Conservation (phyloP, 352 stramenopile species). For the Phytopythium ostracodes region DNA sequence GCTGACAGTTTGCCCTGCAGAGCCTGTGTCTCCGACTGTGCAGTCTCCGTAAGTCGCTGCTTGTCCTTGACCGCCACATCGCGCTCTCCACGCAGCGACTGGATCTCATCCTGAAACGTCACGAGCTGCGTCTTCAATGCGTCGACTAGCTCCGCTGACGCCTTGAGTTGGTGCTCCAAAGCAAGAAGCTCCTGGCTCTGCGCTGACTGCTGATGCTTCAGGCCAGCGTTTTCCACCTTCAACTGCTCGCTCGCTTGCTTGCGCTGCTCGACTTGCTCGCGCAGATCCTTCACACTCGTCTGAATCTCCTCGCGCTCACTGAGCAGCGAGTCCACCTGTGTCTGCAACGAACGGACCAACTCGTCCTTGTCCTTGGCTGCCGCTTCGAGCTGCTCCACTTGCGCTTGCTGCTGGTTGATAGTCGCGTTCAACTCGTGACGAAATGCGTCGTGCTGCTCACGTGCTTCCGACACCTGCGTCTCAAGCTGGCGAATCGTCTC, state of each 20-base stretch:
- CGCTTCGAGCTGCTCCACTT: constrained; percentile 12
- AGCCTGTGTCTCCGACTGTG: constrained; percentile 11
- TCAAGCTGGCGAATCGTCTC: neutral
- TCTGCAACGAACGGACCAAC: constrained; percentile 46
- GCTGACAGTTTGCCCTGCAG: constrained; percentile 7
- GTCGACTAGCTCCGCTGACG: constrained; percentile 13
- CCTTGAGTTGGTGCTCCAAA: neutral
- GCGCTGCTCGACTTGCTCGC: constrained; percentile 37
- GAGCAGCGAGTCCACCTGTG: constrained; percentile 61
- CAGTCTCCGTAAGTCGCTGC: constrained; percentile 7
- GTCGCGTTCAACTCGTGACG: constrained; percentile 6
- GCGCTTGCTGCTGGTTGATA: constrained; percentile 11
- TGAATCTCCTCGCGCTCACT: constrained; percentile 58
- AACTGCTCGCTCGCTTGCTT: constrained; percentile 22
- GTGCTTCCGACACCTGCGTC: neutral
- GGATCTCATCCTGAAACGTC: constrained; percentile 20
- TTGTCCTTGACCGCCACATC: constrained; percentile 1
- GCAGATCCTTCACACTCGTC: constrained; percentile 34
- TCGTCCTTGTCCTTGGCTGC: constrained; percentile 32
- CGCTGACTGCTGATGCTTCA: constrained; percentile 13
- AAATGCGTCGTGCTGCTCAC: neutral
- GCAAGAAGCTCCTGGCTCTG: neutral
- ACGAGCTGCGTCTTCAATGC: constrained; percentile 19
- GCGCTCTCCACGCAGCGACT: constrained; percentile 5
- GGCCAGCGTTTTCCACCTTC: constrained; percentile 19